These are phyloP conservation scores for Macrolepiota dolichaula DNA, from an alignment of 768 basidiomycete genomes.

Conservation along the genomic window DNA sequence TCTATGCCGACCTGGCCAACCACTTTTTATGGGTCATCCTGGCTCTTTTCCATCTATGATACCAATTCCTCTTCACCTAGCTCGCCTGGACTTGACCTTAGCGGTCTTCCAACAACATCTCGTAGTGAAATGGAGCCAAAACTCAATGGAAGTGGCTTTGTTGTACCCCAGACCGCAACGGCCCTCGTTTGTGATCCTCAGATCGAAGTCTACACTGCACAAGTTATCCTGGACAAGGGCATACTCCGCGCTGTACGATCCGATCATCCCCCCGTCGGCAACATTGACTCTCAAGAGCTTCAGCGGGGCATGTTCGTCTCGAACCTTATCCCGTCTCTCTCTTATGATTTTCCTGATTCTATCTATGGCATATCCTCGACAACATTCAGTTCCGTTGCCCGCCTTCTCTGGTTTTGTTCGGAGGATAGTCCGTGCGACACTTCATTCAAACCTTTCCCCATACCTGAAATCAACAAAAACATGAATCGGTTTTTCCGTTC, in stretches of 20 bases:
- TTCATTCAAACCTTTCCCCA: neutral
- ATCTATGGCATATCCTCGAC: neutral
- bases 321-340: neutral
- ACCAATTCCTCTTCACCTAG: too few relatives aligned
- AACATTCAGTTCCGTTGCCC: neutral
- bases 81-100: neutral
- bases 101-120: too few relatives aligned
- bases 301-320: neutral
- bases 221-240: neutral
- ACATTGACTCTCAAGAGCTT: neutral
- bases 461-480: neutral
- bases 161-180: neutral
- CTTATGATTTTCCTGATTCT: neutral
- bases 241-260: too few relatives aligned
- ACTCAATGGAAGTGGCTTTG: neutral
- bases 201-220: neutral
- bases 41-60: too few relatives aligned
- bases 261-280: neutral
- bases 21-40: too few relatives aligned
- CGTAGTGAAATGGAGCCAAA: too few relatives aligned
- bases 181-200: neutral
- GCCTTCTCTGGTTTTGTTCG: too few relatives aligned
- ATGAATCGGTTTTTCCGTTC: constrained; percentile 1
- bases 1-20: too few relatives aligned
- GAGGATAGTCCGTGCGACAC: too few relatives aligned